Base-by-base conservation (phyloP, 352 stramenopile genomes). In the Peronosclerospora sorghi region DNA sequence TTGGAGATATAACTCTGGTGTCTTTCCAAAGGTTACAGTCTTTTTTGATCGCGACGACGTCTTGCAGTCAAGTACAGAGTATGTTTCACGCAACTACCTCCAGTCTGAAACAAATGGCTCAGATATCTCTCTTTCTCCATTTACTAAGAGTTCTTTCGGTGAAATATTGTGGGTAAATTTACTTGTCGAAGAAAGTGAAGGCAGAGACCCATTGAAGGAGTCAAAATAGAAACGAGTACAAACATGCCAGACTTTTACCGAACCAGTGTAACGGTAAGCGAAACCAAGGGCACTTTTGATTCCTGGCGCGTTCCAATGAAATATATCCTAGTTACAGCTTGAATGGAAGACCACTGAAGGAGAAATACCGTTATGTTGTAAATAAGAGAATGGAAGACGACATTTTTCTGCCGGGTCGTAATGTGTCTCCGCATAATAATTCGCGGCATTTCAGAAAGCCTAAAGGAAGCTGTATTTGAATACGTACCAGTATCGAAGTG, bases 101-200 rank as follows among this genome's bases (percentile, higher is more conserved):
- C 54, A 38, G 2, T 42, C 23, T 17, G 23, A 55, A 6, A 42
- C 23, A 24, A 8, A 30, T 8, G 37, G 27, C 24, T 21, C 56
- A 1, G 49, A 46, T 15, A 67, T 67, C 20, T 56, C 63, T 14
- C 20, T 86, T 19, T 83, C 65, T 35, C 73, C 71, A 4, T 85
- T 83, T 34, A 84, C 83, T 40, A 55, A 65, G 49, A 81, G 66
- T 21, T 55, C 60, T n/a, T 88, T 79, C 27, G 71, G 76, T 8
- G 75, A 86, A 46, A 87, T 85, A 26, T 71, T 8, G 71, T 87
- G 5, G 55, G 83, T 39, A 64, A 62, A 5, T n/a, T n/a, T 67
- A 10, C 54, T 38, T 10, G 73, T 88, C 5, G 76, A 88, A 59
- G 76, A 88, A 67, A 73, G 76, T 24, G 75, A 87, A 65, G 75